Evolutionary conservation across 2,329 filamentous ascomycete species (phyloP).

Genomic region (Chaetomiaceae sp.): DNA sequence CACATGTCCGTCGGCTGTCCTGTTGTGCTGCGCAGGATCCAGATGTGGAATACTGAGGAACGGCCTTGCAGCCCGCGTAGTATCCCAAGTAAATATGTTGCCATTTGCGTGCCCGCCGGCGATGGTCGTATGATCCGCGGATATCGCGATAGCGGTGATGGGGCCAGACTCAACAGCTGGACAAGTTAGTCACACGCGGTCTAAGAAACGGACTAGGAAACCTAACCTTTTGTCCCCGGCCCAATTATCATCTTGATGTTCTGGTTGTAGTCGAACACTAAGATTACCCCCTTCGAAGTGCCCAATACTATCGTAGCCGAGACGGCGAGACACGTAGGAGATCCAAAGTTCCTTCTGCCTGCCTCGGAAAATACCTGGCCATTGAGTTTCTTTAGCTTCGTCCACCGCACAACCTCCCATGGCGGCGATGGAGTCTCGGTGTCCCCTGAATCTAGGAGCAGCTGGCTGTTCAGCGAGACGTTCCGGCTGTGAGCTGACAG

Average conservation of each 20-base stretch:
- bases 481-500: slow-evolving; percentile 73
- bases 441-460: slow-evolving; percentile 58
- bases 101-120: slow-evolving; percentile 87
- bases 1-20: slow-evolving; percentile 77
- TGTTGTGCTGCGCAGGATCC: slow-evolving; percentile 59
- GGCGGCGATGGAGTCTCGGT: slow-evolving; percentile 71
- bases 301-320: slow-evolving; percentile 86
- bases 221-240: slow-evolving; percentile 79
- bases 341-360: slow-evolving; percentile 87
- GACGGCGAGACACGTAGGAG: slow-evolving; percentile 82
- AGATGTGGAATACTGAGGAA: slow-evolving; percentile 84
- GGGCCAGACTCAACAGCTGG: slow-evolving; percentile 84
- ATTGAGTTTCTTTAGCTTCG: slow-evolving; percentile 82
- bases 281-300: slow-evolving; percentile 87
- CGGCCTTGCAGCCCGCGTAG: slow-evolving; percentile 72
- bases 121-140: slow-evolving; percentile 88
- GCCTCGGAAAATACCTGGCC: slow-evolving; percentile 87
- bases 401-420: slow-evolving; percentile 98
- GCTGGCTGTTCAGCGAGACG: slow-evolving; percentile 70
- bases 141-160: slow-evolving; percentile 82
- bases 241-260: slow-evolving; percentile 92
- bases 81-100: slow-evolving; percentile 96
- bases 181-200: slow-evolving; percentile 31
- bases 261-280: slow-evolving; percentile 97
- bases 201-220: background rate